Evolutionary conservation across 768 basidiomycete genomes (phyloP), one percentile per base, ranked within the genome.

Genomic region (Pleurotus cornucopiae): DNA sequence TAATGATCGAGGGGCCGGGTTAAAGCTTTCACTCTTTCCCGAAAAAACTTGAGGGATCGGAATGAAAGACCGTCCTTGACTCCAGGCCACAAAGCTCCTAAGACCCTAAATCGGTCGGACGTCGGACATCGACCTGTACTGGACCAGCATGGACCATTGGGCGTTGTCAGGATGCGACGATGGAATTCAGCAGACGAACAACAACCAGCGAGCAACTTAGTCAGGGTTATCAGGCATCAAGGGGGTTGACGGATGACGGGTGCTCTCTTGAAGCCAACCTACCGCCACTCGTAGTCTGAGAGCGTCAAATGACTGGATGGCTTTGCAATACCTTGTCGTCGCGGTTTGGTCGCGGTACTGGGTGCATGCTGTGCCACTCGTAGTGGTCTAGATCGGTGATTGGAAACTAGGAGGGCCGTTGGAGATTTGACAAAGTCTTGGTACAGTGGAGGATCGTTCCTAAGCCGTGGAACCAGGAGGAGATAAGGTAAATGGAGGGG

Each of bases 361-460:
- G 46, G 13, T 20, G 7, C 7, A 47, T n/a, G 43, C 16, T 44
- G 43, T 21, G 16, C 6, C 43, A 6, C 12, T 44, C 20, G 18
- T 7, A 9, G 16, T 23, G 18, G 21, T 49, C 48, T n/a, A 34
- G 48, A 34, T 4, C 20, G 14, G 9, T 34, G 48, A 14, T n/a
- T 49, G 20, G 48, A 20, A n/a, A 34, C 26, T 20, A 30, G 11
- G 48, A n/a, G 48, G 48, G 26, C 13, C 23, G 21, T 12, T 25
- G 48, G 48, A 23, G 26, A 23, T 30, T 49, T 14, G 9, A 14
- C 9, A 49, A 49, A 49, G 26, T 37, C 56, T 51, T 57, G 48
- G 56, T 23, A 43, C 2, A 18, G 23, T 14, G 34, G 47, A 26
- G 49, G 48, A 16, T 49, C 7, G 48, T 44, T n/a, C 49, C 30